Evolutionary conservation across 495 filamentous ascomycete species (phyloP).

Genomic region (Penicillium atrosanguineum): DNA sequence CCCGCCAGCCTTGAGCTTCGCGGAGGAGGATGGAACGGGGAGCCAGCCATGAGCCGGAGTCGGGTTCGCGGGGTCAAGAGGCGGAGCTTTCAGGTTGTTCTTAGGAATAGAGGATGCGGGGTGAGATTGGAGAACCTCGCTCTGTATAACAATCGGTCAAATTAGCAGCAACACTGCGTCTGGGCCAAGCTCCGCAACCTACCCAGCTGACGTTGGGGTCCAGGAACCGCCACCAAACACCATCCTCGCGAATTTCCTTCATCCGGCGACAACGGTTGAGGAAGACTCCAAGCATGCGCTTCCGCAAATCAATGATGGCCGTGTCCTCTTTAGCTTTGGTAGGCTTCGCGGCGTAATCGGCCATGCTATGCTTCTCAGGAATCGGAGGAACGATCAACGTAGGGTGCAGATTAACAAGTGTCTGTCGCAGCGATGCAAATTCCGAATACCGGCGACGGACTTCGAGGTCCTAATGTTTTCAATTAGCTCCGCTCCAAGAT

Average conservation of each 20-base stretch:
- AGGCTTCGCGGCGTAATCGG: constrained; percentile 95
- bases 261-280: constrained; percentile 88
- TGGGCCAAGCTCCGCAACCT: constrained; percentile 13
- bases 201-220: constrained; percentile 99
- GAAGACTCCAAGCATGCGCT: constrained; percentile 94
- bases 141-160: constrained; percentile 47
- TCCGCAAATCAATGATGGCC: constrained; percentile 90
- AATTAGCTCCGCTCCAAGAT: constrained; percentile 9
- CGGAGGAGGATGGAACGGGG: constrained; percentile 77
- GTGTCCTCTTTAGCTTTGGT: constrained; percentile 97
- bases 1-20: constrained; percentile 67
- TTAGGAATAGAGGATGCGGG: constrained; percentile 91
- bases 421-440: constrained; percentile 88
- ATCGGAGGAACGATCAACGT: constrained; percentile 95
- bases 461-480: constrained; percentile 71
- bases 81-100: constrained; percentile 87
- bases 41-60: constrained; percentile 85
- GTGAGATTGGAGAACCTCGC: constrained; percentile 84
- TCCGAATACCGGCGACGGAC: constrained; percentile 95
- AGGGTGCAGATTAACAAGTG: constrained; percentile 85
- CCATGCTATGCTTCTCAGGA: constrained; percentile 97
- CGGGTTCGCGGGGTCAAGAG: constrained; percentile 87
- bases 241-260: constrained; percentile 90
- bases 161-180: not conserved
- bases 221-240: constrained; percentile 95